Conservation (phyloP, 768 basidiomycete species). For the Lactarius indigo region DNA sequence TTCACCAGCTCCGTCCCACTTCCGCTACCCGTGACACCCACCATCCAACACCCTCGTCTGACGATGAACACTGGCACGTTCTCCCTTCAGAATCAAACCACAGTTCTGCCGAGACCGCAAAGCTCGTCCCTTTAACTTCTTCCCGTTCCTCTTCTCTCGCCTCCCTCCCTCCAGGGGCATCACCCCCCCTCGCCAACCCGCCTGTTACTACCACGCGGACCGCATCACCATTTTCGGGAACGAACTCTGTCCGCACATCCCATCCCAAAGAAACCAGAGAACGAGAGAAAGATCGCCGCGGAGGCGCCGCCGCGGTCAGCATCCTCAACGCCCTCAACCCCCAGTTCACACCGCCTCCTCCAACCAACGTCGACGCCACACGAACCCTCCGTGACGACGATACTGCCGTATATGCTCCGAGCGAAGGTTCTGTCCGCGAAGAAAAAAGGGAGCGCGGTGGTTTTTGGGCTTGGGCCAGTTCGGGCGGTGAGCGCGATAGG, state of each 20-base stretch:
- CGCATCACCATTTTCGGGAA: conserved; percentile 9
- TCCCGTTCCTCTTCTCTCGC: conserved; percentile 53
- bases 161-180: conserved; percentile 45
- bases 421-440: conserved; percentile 31
- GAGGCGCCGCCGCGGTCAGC: conserved; percentile 41
- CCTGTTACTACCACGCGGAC: conserved; percentile 18
- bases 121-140: conserved; percentile 28
- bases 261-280: conserved; percentile 28
- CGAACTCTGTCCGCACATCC: conserved; percentile 10
- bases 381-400: conserved; percentile 35
- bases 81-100: conserved; percentile 29
- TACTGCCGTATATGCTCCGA: conserved; percentile 25
- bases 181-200: conserved; percentile 37
- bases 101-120: conserved; percentile 21
- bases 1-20: conserved; percentile 19
- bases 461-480: conserved; percentile 46
- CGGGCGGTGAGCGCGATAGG: conserved; percentile 36
- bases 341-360: conserved; percentile 30
- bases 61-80: conserved; percentile 48
- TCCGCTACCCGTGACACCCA: conserved; percentile 23
- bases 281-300: conserved; percentile 31
- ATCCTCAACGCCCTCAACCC: conserved; percentile 66
- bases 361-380: conserved; percentile 17
- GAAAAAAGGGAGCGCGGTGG: conserved; percentile 47
- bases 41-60: conserved; percentile 32